Evolutionary conservation across 2,329 filamentous ascomycete genomes (phyloP).

Genomic region (Penicillium crustosum): DNA sequence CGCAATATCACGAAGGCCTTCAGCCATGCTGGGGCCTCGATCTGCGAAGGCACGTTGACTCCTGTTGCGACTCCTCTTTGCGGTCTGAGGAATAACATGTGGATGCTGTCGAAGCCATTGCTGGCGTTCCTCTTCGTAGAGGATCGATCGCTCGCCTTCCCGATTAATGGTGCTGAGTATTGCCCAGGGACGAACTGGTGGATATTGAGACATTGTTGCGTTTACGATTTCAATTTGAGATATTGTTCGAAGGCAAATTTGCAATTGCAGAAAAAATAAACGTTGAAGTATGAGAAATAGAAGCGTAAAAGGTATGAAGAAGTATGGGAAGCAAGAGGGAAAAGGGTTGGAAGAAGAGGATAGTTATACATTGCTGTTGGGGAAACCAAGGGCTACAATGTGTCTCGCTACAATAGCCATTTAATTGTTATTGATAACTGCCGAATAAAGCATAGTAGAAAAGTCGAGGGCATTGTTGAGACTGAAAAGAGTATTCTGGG

Average conservation of each 20-base stretch:
- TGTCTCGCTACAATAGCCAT: not conserved
- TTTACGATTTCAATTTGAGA: not conserved
- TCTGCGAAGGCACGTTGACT: not conserved
- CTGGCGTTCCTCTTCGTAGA: not conserved
- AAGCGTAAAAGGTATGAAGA: not conserved
- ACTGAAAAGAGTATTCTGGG: not conserved
- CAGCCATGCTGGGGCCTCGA: not conserved
- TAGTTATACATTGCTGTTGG: not conserved
- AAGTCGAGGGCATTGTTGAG: slow-evolving; percentile 1
- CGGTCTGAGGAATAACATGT: not conserved
- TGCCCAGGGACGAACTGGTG: not conserved
- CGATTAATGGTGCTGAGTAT: not conserved
- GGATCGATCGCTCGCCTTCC: not conserved
- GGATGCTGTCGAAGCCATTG: not conserved
- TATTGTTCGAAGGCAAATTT: not conserved
- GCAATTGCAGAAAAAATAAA: not conserved
- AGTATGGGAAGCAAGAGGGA: not conserved
- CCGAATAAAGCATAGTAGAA: not conserved
- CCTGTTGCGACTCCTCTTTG: not conserved
- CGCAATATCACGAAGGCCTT: not conserved
- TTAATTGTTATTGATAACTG: not conserved
- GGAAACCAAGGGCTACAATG: not conserved
- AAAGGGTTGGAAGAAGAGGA: not conserved
- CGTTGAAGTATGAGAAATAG: not conserved
- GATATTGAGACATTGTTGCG: not conserved